Conservation (phyloP, 2,329 filamentous ascomycete genomes). For the Penicillium sp. region DNA sequence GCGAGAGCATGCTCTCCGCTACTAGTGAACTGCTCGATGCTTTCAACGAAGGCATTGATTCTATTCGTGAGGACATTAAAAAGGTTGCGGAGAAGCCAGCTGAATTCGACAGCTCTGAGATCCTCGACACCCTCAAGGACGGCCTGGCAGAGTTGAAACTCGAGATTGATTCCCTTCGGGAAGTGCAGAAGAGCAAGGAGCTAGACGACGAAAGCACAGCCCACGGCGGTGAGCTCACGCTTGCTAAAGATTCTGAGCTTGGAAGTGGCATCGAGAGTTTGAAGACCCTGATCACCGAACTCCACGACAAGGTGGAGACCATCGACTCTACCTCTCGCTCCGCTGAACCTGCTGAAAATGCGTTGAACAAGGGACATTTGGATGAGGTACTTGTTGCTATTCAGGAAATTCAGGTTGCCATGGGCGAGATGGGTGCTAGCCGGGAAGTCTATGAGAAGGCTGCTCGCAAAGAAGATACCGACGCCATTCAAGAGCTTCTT, state of each 20-base stretch:
- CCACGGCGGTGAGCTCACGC: constrained; percentile 53
- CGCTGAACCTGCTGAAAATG: constrained; percentile 37
- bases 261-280: constrained; percentile 76
- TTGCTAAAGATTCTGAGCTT: constrained; percentile 51
- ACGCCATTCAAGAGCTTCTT: constrained; percentile 84
- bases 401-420: constrained; percentile 53
- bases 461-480: constrained; percentile 74
- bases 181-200: constrained; percentile 42
- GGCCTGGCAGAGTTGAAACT: constrained; percentile 69
- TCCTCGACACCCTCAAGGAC: constrained; percentile 79
- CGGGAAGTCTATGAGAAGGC: constrained; percentile 47
- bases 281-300: constrained; percentile 73
- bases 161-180: constrained; percentile 75
- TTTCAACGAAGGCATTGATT: constrained; percentile 65
- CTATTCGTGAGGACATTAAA: constrained; percentile 67
- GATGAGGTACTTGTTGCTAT: constrained; percentile 44
- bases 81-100: constrained; percentile 71
- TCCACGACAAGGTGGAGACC: constrained; percentile 77
- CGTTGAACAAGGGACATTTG: constrained; percentile 45
- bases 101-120: constrained; percentile 82
- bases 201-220: constrained; percentile 49
- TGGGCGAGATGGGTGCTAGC: constrained; percentile 50
- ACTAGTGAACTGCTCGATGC: constrained; percentile 57
- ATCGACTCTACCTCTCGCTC: constrained; percentile 52
- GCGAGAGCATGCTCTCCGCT: constrained; percentile 50